A percentile compares a stretch with the other conserved stretches of the same genome.
Evolutionary conservation across 192 early-diverging fungal genomes (phyloP).

Genomic region (Entomortierella beljakovae): DNA sequence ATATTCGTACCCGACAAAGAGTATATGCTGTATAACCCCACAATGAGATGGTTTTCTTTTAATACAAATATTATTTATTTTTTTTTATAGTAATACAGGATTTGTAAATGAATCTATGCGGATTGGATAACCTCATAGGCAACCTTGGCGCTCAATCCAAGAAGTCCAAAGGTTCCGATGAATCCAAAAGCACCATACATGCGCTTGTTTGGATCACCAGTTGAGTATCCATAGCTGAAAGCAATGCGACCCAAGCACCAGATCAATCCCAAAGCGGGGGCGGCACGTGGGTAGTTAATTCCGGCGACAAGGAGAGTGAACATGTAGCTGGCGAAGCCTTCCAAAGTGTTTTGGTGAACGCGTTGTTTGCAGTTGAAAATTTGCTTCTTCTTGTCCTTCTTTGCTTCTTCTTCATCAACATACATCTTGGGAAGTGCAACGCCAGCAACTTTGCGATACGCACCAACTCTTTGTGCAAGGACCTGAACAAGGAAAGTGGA

Average conservation of each 20-base stretch:
- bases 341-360: conserved; percentile 77
- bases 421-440: conserved; percentile 79
- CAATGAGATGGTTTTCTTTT: too few species aligned
- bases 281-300: conserved; percentile 63
- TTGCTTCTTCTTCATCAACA: conserved; percentile 67
- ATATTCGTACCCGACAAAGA: too few species aligned
- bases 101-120: conserved; percentile 2
- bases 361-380: conserved; percentile 81
- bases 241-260: conserved; percentile 60
- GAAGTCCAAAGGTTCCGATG: conserved; percentile 63
- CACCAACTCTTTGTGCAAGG: conserved; percentile 64
- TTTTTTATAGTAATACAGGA: background rate
- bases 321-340: conserved; percentile 66
- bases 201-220: conserved; percentile 74
- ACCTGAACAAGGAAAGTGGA: conserved; percentile 51
- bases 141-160: conserved; percentile 56
- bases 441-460: conserved; percentile 67
- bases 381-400: conserved; percentile 71
- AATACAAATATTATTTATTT: too few species aligned
- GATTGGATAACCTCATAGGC: conserved; percentile 54
- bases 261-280: conserved; percentile 64
- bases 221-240: conserved; percentile 66
- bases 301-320: conserved; percentile 60
- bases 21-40: too few species aligned
- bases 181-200: conserved; percentile 57